phyloP scores from a whole-genome alignment of 1,284 basidiomycete species.

The Boletus sp. region DNA sequence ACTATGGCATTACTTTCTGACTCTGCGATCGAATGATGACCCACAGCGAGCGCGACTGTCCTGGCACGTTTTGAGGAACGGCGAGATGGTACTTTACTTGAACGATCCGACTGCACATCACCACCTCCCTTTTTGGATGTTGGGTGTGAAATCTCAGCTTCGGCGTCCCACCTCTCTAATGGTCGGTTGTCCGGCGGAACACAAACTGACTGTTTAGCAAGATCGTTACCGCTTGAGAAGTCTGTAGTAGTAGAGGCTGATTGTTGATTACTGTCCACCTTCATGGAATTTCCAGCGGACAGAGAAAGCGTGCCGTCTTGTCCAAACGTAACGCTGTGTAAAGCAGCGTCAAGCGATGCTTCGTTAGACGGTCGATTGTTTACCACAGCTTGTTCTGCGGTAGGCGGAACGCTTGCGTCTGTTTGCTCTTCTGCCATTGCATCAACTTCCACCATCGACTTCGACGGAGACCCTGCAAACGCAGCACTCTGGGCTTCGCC shows the following conservation, averaged over 20 bases:
- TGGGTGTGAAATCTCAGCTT: not conserved
- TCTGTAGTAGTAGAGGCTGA: not conserved
- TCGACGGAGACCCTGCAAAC: not conserved
- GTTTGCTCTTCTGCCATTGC: not conserved
- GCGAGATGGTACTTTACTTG: not conserved
- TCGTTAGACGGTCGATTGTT: not conserved
- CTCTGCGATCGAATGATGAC: not conserved
- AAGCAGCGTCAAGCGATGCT: not conserved
- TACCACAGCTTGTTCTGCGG: not conserved
- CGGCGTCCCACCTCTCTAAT: conserved; percentile 1
- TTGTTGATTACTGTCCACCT: not conserved
- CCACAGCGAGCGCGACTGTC: not conserved
- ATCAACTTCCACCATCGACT: not conserved
- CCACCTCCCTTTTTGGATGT: not conserved
- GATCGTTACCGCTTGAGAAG: not conserved
- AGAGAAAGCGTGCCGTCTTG: not conserved
- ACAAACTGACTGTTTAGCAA: not conserved
- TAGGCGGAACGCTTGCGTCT: not conserved
- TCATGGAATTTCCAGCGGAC: not conserved
- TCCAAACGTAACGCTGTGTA: not conserved
- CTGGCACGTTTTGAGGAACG: conserved; percentile 6
- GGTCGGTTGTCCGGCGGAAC: not conserved
- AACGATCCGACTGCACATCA: not conserved
- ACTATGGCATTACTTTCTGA: not conserved
- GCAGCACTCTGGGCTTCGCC: not conserved